These are phyloP conservation scores for Fraxinus floribunda DNA, from an alignment of 305 asterid species.

Conservation along the genomic window DNA sequence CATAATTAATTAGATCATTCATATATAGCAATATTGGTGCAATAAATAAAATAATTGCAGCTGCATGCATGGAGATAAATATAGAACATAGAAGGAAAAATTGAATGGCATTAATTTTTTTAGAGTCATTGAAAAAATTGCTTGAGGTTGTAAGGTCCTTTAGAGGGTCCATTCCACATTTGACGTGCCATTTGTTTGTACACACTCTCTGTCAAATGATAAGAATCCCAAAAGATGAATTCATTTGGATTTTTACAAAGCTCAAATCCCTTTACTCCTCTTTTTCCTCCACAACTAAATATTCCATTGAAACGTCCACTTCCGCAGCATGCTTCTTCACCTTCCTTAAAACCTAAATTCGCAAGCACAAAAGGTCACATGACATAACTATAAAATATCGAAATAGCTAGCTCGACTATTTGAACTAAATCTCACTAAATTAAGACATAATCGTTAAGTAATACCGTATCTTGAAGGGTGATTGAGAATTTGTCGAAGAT, in stretches of 20 bases:
- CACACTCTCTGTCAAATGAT: conserved; percentile 52
- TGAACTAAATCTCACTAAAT: not conserved
- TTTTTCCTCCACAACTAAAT: conserved; percentile 67
- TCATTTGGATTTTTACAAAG: conserved; percentile 51
- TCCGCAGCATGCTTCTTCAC: conserved; percentile 63
- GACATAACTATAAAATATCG: not conserved
- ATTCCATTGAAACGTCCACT: conserved; percentile 52
- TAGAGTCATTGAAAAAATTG: conserved; percentile 36
- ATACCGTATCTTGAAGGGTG: conserved; percentile 55
- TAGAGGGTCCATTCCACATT: conserved; percentile 44
- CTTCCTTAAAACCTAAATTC: conserved; percentile 47
- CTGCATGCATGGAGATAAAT: not conserved
- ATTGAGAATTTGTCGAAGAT: conserved; percentile 33
- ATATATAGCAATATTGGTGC: not conserved
- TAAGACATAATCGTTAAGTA: not conserved
- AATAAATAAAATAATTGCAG: not conserved
- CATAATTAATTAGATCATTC: not conserved
- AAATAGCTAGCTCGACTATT: not conserved
- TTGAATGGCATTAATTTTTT: not conserved
- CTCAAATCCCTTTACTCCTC: conserved; percentile 44
- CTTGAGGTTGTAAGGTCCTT: conserved; percentile 28
- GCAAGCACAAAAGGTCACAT: not conserved
- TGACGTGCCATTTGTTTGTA: conserved; percentile 58
- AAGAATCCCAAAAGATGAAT: conserved; percentile 60
- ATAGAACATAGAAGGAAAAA: not conserved